Evolutionary conservation across 345 rosid species (phyloP).

Genomic region (Aquilaria sinensis): DNA sequence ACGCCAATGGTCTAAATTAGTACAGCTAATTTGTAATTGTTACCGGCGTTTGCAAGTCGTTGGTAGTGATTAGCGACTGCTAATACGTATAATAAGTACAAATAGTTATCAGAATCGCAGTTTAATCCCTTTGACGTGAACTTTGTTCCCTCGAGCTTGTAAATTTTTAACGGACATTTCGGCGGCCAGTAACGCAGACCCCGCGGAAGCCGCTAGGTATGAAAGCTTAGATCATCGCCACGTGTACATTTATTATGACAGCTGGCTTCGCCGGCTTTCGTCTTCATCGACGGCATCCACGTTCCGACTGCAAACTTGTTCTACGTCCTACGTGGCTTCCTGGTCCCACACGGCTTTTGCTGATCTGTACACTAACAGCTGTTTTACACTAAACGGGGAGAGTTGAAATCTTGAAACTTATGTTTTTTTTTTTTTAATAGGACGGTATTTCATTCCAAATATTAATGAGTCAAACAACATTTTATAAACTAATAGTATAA

Average conservation of each 20-base stretch:
- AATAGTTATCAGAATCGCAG: too few relatives aligned
- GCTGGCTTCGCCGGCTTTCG: constrained; percentile 14
- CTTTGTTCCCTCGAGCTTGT: neutral
- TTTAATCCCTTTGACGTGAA: neutral
- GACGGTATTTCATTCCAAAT: too few relatives aligned
- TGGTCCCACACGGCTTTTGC: constrained; percentile 8
- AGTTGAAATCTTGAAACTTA: too few relatives aligned
- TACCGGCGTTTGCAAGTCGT: too few relatives aligned
- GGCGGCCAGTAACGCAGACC: neutral
- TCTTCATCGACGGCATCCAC: neutral
- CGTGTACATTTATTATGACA: neutral
- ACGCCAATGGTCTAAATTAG: too few relatives aligned
- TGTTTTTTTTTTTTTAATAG: too few relatives aligned
- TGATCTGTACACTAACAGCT: constrained; percentile 1
- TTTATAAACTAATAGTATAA: too few relatives aligned
- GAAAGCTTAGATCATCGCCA: neutral
- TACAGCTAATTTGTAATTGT: too few relatives aligned
- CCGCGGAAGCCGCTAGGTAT: neutral
- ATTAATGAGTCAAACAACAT: too few relatives aligned
- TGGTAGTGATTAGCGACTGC: too few relatives aligned
- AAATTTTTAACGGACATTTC: too few relatives aligned
- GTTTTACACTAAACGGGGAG: neutral
- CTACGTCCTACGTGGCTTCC: neutral
- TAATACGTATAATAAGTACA: too few relatives aligned
- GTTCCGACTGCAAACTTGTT: constrained; percentile 11